Base-by-base conservation (phyloP, 805 yeast species). In the Torulaspora delbrueckii region DNA sequence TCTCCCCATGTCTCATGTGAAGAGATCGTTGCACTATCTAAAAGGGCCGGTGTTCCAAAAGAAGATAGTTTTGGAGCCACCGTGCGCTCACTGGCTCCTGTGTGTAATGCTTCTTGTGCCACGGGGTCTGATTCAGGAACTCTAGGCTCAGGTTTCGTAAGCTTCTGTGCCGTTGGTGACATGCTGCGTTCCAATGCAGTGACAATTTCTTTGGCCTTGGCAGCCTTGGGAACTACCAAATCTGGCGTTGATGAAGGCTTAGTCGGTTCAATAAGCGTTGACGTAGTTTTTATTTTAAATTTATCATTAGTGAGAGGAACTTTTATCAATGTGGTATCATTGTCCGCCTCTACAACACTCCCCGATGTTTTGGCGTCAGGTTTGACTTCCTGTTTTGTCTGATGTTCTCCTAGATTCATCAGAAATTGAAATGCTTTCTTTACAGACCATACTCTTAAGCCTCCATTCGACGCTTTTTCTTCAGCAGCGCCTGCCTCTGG, bases 381-480 rank as follows among this genome's bases (percentile, higher is more conserved):
- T 8, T 13, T 31, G 5, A 7, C 18, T 3, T 25, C 30, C 37
- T 37, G 30, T 12, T 43, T 28, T 3, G 8, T 16, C 25, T 35
- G 25, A 13, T 34, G 45, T 12, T 48, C 42, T 9, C 48, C 54
- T 47, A 58, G 39, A 42, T 58, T 49, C 18, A 37, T 19, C n/a
- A 58, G 16, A 40, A 56, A 58, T 8, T 44, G 45, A 19, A 36
- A 23, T 2, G 52, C 44, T 39, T 54, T 56, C 10, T 37, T 37
- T 3, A 51, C 26, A 16, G 55, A 43, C 62, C 62, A 58, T 12
- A 58, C 40, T 28, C 58, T 50, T 18, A 54, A 16, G 12, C 36
- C 48, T n/a, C 37, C 40, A 5, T 40, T 36, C 12, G 31, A 27
- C 7, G 36, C 13, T 3, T 10, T 36, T 5, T 33, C 22, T 12